Evolutionary conservation across 1,139 yeast genomes (phyloP), one percentile per base, ranked within the genome.

Genomic region (Magnusiomyces suaveolens): DNA sequence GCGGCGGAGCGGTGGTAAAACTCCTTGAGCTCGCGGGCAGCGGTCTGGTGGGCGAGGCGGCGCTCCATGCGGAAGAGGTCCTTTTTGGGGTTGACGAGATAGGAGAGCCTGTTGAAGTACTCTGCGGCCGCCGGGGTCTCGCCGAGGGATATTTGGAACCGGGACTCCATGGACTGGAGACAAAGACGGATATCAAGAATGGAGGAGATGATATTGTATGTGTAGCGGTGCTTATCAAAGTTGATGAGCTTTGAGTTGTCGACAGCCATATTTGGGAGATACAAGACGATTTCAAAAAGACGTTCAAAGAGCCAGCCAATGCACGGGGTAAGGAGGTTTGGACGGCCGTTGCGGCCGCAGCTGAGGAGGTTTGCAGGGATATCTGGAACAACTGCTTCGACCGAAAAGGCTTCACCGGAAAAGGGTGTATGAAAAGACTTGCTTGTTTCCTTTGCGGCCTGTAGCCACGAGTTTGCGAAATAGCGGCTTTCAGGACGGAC

Each of bases 401-500:
- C 52, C 6, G 60, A 56, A 23, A 54, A 54, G 43, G 56, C 51
- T 0, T 52, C 32, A 8, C 56, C 58, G 38, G 53, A 14, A 52
- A 54, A 48, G 26, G 54, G 3, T 46, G 58, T 56, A 21, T 57
- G 56, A 49, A 56, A 61, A 16, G 66, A 65, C 3, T 62, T 64
- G 51, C 67, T 62, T 21, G 69, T 66, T 32, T 70, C 69, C 21
- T 71, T 68, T 2, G 77, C 69, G 25, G 89, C 79, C 1, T 82
- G 77, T 54, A 79, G 67, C 96, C 96, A 87, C 16, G 82, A 73
- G 55, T 75, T 74, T 1, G 84, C 75, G 66, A 80, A 88, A 32
- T 75, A 69, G 59, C 98, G 75, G 49, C 92, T 81, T 63, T 87
- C 95, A 0, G 96, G 96, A 0, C 90, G 76, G 50, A 87, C 74